Evolutionary conservation across 495 filamentous ascomycete species (phyloP).

Genomic region (Penicillium argentinense): DNA sequence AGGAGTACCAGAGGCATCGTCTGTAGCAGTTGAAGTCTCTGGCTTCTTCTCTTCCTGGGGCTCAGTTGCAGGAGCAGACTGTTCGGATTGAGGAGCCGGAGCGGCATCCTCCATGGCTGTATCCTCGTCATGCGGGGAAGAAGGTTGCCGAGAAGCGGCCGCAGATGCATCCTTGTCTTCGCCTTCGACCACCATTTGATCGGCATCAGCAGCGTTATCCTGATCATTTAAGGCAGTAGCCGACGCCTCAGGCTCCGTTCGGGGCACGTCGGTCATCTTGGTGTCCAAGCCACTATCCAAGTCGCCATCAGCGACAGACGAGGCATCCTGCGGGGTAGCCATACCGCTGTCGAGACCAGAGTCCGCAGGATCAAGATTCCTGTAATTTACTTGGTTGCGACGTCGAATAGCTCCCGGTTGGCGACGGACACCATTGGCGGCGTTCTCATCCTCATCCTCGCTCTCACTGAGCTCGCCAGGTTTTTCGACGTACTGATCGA

Average conservation of each 20-base stretch:
- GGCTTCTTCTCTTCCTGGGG: constrained; percentile 28
- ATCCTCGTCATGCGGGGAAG: constrained; percentile 59
- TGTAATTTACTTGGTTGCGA: constrained; percentile 70
- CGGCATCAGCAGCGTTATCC: constrained; percentile 39
- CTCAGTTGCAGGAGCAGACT: constrained; percentile 8
- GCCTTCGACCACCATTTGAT: constrained; percentile 38
- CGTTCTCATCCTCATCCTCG: constrained; percentile 84
- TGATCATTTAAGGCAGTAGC: constrained; percentile 32
- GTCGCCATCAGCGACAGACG: constrained; percentile 51
- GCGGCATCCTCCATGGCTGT: constrained; percentile 63
- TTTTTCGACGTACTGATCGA: constrained; percentile 74
- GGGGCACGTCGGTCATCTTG: constrained; percentile 49
- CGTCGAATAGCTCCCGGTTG: constrained; percentile 61
- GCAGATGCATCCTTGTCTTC: constrained; percentile 40
- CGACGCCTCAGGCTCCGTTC: constrained; percentile 36
- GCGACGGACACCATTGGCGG: constrained; percentile 65
- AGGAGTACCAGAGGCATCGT: constrained; percentile 22
- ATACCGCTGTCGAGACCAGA: constrained; percentile 65
- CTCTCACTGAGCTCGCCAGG: constrained; percentile 78
- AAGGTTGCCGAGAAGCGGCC: constrained; percentile 40
- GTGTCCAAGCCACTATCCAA: constrained; percentile 49
- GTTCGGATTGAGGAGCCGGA: constrained; percentile 24
- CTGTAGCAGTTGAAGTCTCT: constrained; percentile 17
- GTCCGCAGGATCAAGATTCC: constrained; percentile 61
- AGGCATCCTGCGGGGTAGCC: constrained; percentile 51